Evolutionary conservation across 2,329 filamentous ascomycete species (phyloP), one percentile per base, ranked within the genome.

Genomic region (Monosporascus cannonballus): DNA sequence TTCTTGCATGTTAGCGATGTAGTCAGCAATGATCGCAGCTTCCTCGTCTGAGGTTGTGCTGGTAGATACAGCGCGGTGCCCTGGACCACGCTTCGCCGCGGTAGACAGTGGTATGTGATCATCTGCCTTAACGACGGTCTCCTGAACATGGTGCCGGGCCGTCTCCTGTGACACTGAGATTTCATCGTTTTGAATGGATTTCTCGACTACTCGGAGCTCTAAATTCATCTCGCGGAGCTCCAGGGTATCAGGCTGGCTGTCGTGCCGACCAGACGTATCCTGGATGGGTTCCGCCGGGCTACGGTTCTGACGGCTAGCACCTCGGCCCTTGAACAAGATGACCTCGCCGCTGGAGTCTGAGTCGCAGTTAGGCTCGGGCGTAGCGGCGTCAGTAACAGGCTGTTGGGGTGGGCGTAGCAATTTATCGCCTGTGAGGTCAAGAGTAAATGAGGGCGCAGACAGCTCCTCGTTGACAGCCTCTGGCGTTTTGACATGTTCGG

Each of bases 301-400:
- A 37, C 51, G 51, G 22, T 60, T 63, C 11, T 53, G 61, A 47
- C 51, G 51, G 62, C 65, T 64, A 53, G 52, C 57, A 51, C 71
- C 69, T 51, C 84, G 76, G 39, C 84, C 84, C 53, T 74, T 78
- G 64, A 89, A 90, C 0, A 89, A 62, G 47, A 91, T 83, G 5
- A 90, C 73, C 58, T 96, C 89, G 47, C 89, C 87, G 61, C 85
- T 87, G 0, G 86, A 89, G 57, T 83, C 76, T 0, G 77, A 78
- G 5, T 55, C 60, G 4, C 57, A 55, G 36, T 59, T 58, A 6
- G 66, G 60, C 2, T 59, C 54, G 14, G 51, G 56, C 18, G 25
- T 24, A 30, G 11, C 25, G 2, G 42, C 24, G 20, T 24, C 15
- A 34, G 47, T 57, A 41, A 49, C 51, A 17, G 58, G 47, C 11